phyloP scores from a whole-genome alignment of 495 filamentous ascomycete species.

The Penicillium dipodomyicola region DNA sequence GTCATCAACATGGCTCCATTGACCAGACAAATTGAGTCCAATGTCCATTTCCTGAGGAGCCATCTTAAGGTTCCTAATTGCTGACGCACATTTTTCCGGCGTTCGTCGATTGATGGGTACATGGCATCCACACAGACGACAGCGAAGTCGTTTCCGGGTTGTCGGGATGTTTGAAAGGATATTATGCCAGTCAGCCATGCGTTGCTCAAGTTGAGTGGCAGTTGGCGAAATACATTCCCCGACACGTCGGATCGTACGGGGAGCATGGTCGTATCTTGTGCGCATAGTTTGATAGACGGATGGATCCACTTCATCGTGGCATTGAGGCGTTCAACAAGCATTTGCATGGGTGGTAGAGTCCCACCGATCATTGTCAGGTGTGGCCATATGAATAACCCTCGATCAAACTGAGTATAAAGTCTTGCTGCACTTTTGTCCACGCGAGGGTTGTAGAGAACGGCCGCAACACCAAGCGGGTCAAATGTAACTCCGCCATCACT shows the following conservation, averaged over 20 bases:
- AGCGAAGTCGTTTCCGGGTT: conserved; percentile 29
- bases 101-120: not conserved
- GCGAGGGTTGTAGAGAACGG: conserved; percentile 31
- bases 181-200: conserved; percentile 28
- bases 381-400: conserved; percentile 29
- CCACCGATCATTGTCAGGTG: conserved; percentile 35
- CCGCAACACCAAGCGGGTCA: conserved; percentile 34
- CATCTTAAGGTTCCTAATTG: conserved; percentile 12
- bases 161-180: conserved; percentile 21
- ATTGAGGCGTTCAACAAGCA: conserved; percentile 31
- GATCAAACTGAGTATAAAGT: conserved; percentile 31
- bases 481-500: conserved; percentile 22
- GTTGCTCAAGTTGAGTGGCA: conserved; percentile 29
- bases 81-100: conserved; percentile 3
- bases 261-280: conserved; percentile 27
- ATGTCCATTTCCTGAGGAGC: conserved; percentile 11
- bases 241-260: conserved; percentile 26
- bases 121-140: conserved; percentile 22
- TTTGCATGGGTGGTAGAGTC: conserved; percentile 28
- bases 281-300: conserved; percentile 29
- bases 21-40: conserved; percentile 20
- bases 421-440: conserved; percentile 27
- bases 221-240: conserved; percentile 28
- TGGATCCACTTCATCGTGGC: conserved; percentile 24
- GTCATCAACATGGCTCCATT: conserved; percentile 27